phyloP scores from a whole-genome alignment of 2,329 filamentous ascomycete genomes.

The Cordyceps fumosorosea region DNA sequence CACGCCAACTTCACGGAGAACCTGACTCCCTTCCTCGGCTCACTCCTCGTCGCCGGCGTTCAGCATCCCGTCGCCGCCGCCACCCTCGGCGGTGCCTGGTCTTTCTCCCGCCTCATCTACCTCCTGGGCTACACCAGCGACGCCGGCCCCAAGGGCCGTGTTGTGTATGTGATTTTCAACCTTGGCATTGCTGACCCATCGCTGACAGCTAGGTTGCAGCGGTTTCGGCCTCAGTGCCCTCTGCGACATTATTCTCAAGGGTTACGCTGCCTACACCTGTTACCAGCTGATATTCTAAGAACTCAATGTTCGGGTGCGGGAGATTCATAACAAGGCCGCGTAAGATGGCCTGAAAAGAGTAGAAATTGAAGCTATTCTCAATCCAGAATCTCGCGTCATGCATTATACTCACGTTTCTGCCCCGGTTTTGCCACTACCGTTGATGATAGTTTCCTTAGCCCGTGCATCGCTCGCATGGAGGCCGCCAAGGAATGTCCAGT shows the following conservation, averaged over 20 bases:
- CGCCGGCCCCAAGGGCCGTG: slow-evolving; percentile 39
- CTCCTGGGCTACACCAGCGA: slow-evolving; percentile 45
- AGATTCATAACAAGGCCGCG: neutral
- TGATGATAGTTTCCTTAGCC: slow-evolving; percentile 23
- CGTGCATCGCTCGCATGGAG: slow-evolving; percentile 62
- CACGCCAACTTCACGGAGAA: slow-evolving; percentile 44
- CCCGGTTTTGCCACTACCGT: neutral
- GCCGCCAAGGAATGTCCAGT: slow-evolving; percentile 61
- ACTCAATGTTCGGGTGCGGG: neutral
- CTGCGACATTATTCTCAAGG: slow-evolving; percentile 32
- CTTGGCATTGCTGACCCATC: neutral
- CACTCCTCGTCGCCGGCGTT: slow-evolving; percentile 50
- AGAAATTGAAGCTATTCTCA: neutral
- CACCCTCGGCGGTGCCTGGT: slow-evolving; percentile 45
- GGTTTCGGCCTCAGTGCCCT: slow-evolving; percentile 31
- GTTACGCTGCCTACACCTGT: slow-evolving; percentile 37
- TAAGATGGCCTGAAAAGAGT: neutral
- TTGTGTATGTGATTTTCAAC: slow-evolving; percentile 24
- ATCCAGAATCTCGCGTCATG: neutral
- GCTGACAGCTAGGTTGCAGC: slow-evolving; percentile 20
- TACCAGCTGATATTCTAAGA: slow-evolving; percentile 10
- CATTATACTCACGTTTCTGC: neutral
- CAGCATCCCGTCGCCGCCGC: slow-evolving; percentile 45
- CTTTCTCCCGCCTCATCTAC: slow-evolving; percentile 46
- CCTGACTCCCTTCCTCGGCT: slow-evolving; percentile 44